Evolutionary conservation across 2,329 filamentous ascomycete genomes (phyloP).

Genomic region (Geoglossum cookeanum): DNA sequence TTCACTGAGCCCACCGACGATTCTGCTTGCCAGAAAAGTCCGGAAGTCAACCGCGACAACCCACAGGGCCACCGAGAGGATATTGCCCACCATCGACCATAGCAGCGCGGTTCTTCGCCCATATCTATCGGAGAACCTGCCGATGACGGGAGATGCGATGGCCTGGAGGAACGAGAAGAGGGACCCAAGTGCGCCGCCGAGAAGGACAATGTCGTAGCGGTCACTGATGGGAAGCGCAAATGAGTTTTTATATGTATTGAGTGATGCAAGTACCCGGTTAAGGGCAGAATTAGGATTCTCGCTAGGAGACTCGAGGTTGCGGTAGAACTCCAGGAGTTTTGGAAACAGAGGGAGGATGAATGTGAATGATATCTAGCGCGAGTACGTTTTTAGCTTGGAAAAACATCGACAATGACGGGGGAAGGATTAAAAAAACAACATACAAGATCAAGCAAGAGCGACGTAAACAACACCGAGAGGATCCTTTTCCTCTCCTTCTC

Average conservation of each 20-base stretch:
- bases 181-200: conserved; percentile 83
- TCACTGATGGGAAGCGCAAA: conserved; percentile 89
- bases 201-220: conserved; percentile 87
- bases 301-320: conserved; percentile 49
- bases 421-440: conserved; percentile 14
- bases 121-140: conserved; percentile 69
- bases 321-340: conserved; percentile 89
- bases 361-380: conserved; percentile 73
- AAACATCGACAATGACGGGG: not conserved
- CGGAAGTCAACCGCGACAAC: conserved; percentile 84
- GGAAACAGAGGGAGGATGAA: conserved; percentile 96
- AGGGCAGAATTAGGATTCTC: conserved; percentile 45
- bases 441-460: conserved; percentile 78
- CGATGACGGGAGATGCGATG: conserved; percentile 79
- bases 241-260: conserved; percentile 87
- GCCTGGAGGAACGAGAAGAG: conserved; percentile 88
- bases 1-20: conserved; percentile 86
- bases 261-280: conserved; percentile 56
- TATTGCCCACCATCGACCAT: conserved; percentile 83
- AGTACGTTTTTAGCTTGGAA: not conserved
- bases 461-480: conserved; percentile 72
- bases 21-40: conserved; percentile 80
- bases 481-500: conserved; percentile 55
- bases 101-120: conserved; percentile 75
- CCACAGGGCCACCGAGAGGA: conserved; percentile 85